Base-by-base conservation (phyloP, 2,329 filamentous ascomycete genomes). In the Ascochyta fabae region DNA sequence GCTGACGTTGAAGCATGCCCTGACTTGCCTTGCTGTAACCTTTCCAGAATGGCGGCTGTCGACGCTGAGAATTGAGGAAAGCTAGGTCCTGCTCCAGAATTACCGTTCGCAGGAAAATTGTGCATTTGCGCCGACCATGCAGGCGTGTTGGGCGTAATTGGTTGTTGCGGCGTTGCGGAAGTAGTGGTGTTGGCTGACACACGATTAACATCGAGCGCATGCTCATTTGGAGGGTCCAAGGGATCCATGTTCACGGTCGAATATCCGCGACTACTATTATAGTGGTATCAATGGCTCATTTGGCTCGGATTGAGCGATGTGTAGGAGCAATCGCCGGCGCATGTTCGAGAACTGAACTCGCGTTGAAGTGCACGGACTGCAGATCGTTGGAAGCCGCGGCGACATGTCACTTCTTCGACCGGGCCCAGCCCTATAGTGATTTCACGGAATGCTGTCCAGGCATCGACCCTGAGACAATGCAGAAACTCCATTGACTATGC, bases 11-110 rank as follows among this genome's bases (percentile, higher is more conserved):
- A 69, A 29, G 69, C 63, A 61, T 69, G 67, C 16, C 71, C 71
- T 34, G 66, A 63, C 27, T 53, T 59, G 54, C 71, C 75, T 26
- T 73, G 73, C 46, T 73, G 70, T 19, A 75, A 53, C 33, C 75
- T 64, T 58, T 77, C 75, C 6, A 79, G 65, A 40, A 79, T 77
- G 31, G 77, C 75, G 15, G 76, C 74, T 3, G 77, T 79, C 9
- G 77, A 71, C 6, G 76, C 70, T 7, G 74, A 76, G 49, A 72
- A 75, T 35, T 72, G 65, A 7, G 67, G 64, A 36, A 72, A 73
- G 42, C 49, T 63, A 13, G 70, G 52, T 12, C 53, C 56, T 12
- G 29, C 48, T 1, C 41, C 27, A 16, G 23, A 33, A 31, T 26
- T 48, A 7, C 59, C 41, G 9, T 56, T 48, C 24, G 52, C 42